These are phyloP conservation scores for Alternaria arborescens DNA, from an alignment of 2,329 filamentous ascomycete genomes.

Conservation along the genomic window DNA sequence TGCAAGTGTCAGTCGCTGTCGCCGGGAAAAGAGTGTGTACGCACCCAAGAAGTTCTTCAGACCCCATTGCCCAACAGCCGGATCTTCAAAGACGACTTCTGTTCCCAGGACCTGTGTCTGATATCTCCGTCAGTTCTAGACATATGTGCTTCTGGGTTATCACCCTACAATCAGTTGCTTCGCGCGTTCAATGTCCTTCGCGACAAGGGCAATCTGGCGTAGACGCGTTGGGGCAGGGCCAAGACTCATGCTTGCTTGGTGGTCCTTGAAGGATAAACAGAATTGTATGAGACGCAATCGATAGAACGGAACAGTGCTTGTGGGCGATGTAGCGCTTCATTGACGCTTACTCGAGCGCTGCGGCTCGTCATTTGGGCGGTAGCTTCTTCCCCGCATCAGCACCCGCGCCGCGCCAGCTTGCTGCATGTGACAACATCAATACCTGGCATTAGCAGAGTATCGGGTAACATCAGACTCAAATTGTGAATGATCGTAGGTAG, in stretches of 20 bases:
- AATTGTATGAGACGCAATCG: neutral
- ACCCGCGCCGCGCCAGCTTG: neutral
- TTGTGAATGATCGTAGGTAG: neutral
- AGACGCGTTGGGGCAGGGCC: constrained; percentile 41
- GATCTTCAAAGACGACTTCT: constrained; percentile 53
- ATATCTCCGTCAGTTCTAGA: constrained; percentile 5
- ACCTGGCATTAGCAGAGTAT: neutral
- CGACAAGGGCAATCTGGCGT: constrained; percentile 48
- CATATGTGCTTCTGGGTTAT: neutral
- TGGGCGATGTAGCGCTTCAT: neutral
- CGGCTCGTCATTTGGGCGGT: constrained; percentile 1
- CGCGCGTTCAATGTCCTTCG: constrained; percentile 38
- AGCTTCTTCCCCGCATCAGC: constrained; percentile 14
- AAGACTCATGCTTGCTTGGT: constrained; percentile 6
- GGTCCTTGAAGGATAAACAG: constrained; percentile 10
- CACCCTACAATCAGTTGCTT: constrained; percentile 37
- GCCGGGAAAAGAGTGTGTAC: neutral
- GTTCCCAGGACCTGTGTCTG: constrained; percentile 52
- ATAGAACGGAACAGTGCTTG: neutral
- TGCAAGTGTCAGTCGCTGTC: constrained; percentile 22
- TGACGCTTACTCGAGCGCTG: constrained; percentile 2
- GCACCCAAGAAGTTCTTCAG: constrained; percentile 53
- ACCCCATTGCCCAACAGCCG: constrained; percentile 51
- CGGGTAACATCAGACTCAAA: neutral
- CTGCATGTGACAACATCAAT: neutral